Base-by-base conservation (phyloP, 2,329 filamentous ascomycete species). In the Clonostachys chloroleuca region DNA sequence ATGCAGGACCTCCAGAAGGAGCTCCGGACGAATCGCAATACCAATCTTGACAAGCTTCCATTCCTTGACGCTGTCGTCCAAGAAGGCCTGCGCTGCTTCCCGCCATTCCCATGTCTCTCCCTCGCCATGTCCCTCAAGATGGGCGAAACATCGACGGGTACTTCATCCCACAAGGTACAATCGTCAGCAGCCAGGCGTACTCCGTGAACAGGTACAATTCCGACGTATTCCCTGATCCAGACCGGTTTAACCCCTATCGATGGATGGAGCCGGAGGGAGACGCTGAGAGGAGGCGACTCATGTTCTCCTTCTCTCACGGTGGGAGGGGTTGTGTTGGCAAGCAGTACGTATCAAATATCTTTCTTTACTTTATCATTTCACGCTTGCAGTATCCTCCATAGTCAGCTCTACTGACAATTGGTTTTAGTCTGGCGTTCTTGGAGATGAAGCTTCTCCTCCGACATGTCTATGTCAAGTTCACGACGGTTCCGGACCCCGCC, bases 211-310 rank as follows among this genome's bases (percentile, higher is more conserved):
- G 76, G 17, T 68, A 81, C 47, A 77, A 85, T 52, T 61, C 67
- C 12, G 75, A 83, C 47, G 85, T 90, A 2, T 97, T 95, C 61
- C 83, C 86, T 1, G 78, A 91, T 40, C 87, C 91, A 0, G 87
- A 95, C 50, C 67, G 64, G 6, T 96, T 92, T 59, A 75, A 84
- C 44, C 92, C 92, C 0, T 87, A 92, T 48, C 78, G 92, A 54
- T 96, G 92, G 92, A 79, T 96, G 53, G 81, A 77, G 14, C 74
- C 78, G 9, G 77, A 84, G 42, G 89, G 88, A 3, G 89, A 92
- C 56, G 77, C 86, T 49, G 87, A 92, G 56, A 73, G 81, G 48
- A 79, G 79, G 54, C 69, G 79, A 40, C 57, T 80, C 8, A 79
- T 84, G 56, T 86, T 86, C 68, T 78, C 84, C 0, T 87, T 87